A percentile compares a stretch with the other conserved stretches of the same genome.
Evolutionary conservation across 2,329 filamentous ascomycete genomes (phyloP).

Genomic region (Fusarium torreyae): DNA sequence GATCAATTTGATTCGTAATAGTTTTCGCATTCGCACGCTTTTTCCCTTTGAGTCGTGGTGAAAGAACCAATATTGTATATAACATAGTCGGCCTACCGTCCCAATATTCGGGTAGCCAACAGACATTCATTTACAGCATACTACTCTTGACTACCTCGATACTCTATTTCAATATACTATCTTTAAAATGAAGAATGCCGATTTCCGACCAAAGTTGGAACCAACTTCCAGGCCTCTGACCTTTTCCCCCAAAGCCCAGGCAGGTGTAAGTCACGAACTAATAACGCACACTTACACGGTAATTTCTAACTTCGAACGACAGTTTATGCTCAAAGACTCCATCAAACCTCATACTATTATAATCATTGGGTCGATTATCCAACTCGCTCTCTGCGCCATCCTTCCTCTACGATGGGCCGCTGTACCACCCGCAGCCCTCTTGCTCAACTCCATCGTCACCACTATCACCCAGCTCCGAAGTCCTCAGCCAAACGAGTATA

Average conservation of each 20-base stretch:
- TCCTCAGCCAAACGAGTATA: conserved; percentile 42
- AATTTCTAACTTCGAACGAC: not conserved
- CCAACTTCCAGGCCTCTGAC: conserved; percentile 39
- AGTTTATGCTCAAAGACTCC: conserved; percentile 53
- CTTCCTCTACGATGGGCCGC: conserved; percentile 56
- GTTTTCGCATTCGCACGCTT: conserved; percentile 29
- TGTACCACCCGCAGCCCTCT: conserved; percentile 52
- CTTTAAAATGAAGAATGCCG: conserved; percentile 29
- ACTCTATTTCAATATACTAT: no score
- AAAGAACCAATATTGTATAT: not conserved
- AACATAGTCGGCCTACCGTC: not conserved
- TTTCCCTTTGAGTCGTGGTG: not conserved
- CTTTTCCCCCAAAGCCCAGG: conserved; percentile 29
- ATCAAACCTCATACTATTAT: conserved; percentile 54
- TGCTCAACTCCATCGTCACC: conserved; percentile 52
- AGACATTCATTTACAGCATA: not conserved
- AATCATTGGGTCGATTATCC: conserved; percentile 54
- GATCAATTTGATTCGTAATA: not conserved
- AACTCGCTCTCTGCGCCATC: conserved; percentile 52
- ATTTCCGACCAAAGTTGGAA: conserved; percentile 48
- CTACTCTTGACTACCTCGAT: no score
- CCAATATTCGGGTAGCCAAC: no score
- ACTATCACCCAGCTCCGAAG: conserved; percentile 49
- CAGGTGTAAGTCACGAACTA: conserved; percentile 39
- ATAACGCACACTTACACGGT: not conserved